Base-by-base conservation (phyloP, 2,329 filamentous ascomycete species). In the Remersonia thermophila region DNA sequence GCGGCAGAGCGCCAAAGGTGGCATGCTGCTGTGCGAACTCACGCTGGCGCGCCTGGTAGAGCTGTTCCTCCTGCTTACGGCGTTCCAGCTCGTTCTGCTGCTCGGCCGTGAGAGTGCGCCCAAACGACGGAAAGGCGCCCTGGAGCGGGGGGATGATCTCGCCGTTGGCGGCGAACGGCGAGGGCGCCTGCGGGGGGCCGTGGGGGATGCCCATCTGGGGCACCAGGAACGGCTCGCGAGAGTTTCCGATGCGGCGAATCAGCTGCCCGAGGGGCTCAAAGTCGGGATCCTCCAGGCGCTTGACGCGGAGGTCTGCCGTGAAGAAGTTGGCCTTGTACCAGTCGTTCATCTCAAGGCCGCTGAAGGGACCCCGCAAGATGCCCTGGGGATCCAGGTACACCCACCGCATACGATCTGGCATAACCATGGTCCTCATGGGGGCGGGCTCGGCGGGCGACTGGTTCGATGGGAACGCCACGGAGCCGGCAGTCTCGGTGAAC, bases 321-420 rank as follows among this genome's bases (percentile, higher is more conserved):
- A 98, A 98, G 63, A 96, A 98, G 31, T 89, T 87, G 27, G 87
- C 89, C 57, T 96, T 96, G 62, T 96, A 98, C 91, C 91, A 98
- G 51, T 98, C 93, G 49, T 98, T 93, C 91, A 98, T 98, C 59
- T 98, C 91, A 33, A 98, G 65, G 1, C 91, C 91, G 27, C 86
- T 95, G 61, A 91, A 98, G 0, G 91, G 91, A 0, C 91, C 91
- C 55, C 98, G 91, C 5, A 85, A 80, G 43, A 84, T 81, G 15
- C 86, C 86, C 54, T 93, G 84, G 4, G 91, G 91, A 55, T 98
- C 91, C 35, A 93, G 78, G 55, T 98, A 98, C 13, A 95, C 89
- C 91, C 91, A 98, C 50, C 89, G 73, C 86, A 98, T 98, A 11
- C 93, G 73, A 57, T 98, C 91, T 2, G 91, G 91, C 91, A 98